Evolutionary conservation across 345 rosid species (phyloP).

Genomic region (Eucalyptus pumila): DNA sequence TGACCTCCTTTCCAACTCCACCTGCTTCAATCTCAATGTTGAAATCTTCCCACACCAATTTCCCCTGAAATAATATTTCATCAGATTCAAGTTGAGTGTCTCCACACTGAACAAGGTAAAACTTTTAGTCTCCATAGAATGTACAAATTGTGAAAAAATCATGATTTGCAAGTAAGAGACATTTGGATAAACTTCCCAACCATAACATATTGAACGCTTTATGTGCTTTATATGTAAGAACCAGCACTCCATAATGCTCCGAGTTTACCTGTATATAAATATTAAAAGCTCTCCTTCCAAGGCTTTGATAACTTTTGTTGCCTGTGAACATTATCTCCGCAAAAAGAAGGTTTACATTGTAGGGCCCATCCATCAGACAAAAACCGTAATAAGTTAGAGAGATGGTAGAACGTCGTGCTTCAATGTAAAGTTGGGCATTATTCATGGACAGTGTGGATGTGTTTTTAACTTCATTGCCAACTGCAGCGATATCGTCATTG

Average conservation of each 20-base stretch:
- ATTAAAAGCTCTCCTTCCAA: neutral
- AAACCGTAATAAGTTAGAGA: constrained; percentile 27
- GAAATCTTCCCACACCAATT: constrained; percentile 2
- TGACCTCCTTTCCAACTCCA: neutral
- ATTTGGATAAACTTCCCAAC: neutral
- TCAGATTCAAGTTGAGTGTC: neutral
- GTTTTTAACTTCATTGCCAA: too few relatives aligned
- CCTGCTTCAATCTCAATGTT: constrained; percentile 2
- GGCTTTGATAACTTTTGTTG: constrained; percentile 9
- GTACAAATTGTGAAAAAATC: neutral
- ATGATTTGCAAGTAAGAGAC: neutral
- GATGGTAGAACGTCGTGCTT: too few relatives aligned
- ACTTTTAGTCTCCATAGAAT: neutral
- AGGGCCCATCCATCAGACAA: constrained; percentile 28
- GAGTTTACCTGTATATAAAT: neutral
- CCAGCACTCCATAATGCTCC: neutral
- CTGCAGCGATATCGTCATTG: fast-evolving
- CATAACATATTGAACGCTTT: neutral
- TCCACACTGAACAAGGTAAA: neutral
- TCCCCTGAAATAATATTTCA: neutral
- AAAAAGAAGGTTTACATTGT: constrained; percentile 59
- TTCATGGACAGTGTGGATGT: too few relatives aligned
- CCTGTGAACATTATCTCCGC: constrained; percentile 46
- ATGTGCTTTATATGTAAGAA: neutral
- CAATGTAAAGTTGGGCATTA: fast-evolving